Base-by-base conservation (phyloP, 306 rosid genomes). In the Adenanthera pavonina region DNA sequence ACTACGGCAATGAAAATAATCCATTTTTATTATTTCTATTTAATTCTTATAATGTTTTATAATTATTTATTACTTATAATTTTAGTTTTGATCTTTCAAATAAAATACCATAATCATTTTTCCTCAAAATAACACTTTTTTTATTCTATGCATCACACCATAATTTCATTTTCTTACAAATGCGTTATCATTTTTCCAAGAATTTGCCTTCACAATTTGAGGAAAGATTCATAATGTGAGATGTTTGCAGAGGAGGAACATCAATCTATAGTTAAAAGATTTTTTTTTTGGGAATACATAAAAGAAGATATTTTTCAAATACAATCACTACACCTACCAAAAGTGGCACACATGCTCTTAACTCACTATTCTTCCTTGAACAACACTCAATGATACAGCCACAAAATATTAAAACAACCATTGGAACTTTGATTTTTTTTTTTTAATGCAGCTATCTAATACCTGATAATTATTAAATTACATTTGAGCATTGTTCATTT, bases 171-270 rank as follows among this genome's bases (percentile, higher is more conserved):
- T 65, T 67, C 51, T 38, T 2, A 16, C 30, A 54, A 2, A 15
- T 36, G 6, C 3, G 8, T 9, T 38, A 15, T 7, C 35, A 68
- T 6, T n/a, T 20, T 43, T 33, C 33, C 68, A 61, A 61, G 17
- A 61, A 5, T 30, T 61, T 61, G 6, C 40, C 41, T 25, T 9
- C 67, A 60, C 40, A 60, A 8, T 7, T 16, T 2, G 35, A 78
- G 53, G 47, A 19, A 20, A 44, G 36, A 74, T 38, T 68, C 43
- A 56, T 67, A 66, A 74, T 68, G 68, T 84, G 78, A 44, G 10
- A 75, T 80, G 78, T 69, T 61, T 84, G 12, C n/a, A 33, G 11
- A 33, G 33, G 3, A 68, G 61, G 74, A 56, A 75, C 84, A 84
- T 69, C 49, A 49, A 65, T 47, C 74, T 68, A 78, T 79, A 13